phyloP scores from a whole-genome alignment of 176 grass and related monocot genomes.

The Pontederia crassipes region DNA sequence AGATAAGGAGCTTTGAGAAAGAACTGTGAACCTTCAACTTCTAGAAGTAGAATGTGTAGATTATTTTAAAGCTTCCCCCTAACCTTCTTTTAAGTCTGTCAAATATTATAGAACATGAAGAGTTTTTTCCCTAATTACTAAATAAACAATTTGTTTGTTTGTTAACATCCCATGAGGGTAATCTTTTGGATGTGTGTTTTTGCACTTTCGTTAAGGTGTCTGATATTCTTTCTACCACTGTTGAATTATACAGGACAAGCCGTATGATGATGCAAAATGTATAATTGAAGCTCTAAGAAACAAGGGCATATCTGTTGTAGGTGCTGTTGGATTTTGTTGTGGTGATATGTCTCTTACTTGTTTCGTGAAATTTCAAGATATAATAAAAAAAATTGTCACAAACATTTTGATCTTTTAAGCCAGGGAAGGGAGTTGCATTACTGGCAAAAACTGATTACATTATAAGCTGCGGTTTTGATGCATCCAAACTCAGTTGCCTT shows the following conservation, averaged over 20 bases:
- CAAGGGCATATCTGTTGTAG: slow-evolving; percentile 18
- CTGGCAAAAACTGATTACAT: slow-evolving; percentile 28
- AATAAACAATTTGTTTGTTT: no score
- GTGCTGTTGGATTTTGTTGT: slow-evolving; percentile 29
- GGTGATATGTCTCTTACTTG: slow-evolving; percentile 12
- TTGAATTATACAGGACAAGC: slow-evolving; percentile 17
- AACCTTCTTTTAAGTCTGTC: no score
- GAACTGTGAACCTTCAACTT: no score
- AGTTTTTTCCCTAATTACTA: no score
- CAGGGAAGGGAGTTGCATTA: slow-evolving; percentile 27
- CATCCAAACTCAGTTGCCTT: slow-evolving; percentile 5
- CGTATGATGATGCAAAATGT: slow-evolving; percentile 25
- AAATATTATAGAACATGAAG: no score
- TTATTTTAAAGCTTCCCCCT: no score
- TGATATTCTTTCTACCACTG: neutral
- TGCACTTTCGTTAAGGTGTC: neutral
- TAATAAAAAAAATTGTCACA: no score
- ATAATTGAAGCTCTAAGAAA: slow-evolving; percentile 24
- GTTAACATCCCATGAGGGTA: no score
- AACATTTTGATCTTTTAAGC: neutral
- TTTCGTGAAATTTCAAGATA: neutral
- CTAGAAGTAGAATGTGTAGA: no score
- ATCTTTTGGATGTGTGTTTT: neutral
- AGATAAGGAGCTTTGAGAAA: no score
- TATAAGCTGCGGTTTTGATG: slow-evolving; percentile 24